Base-by-base conservation (phyloP, 371 early-diverging fungal species). In the Choanephora cucurbitarum region DNA sequence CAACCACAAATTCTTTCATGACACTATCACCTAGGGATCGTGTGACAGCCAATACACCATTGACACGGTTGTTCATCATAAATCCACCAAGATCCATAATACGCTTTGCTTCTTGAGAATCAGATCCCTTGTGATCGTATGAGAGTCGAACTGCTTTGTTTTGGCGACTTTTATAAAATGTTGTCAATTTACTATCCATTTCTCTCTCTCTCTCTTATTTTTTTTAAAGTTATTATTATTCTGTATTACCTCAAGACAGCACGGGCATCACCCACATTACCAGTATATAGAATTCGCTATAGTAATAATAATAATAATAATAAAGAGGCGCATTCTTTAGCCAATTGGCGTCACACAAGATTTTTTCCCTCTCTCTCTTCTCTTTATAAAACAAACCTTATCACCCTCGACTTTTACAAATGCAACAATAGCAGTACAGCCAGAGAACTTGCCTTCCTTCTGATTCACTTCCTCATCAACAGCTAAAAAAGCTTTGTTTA, bases 41-140 rank as follows among this genome's bases (percentile, higher is more conserved):
- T 15, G 99, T 98, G 3, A 98, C 98, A 11, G 99, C 97, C 55
- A 98, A 72, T n/a, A 97, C 91, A 23, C 98, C 99, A 70, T 98
- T 98, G n/a, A 98, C 99, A 7, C 99, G 88, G 58, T 93, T 91
- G 66, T 97, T 96, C 83, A 97, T 89, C 55, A 98, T 87, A 72
- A 95, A 96, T 15, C 99, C 99, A 34, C 98, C 98, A 14, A 91
- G 81, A 43, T 94, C 94, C 37, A 86, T 77, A 44, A 98, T 92
- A 54, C 98, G 86, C 54, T 90, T 85, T 28, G 88, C 87, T 70
- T 98, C 98, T 48, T 81, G 81, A 17, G 80, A 69, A 69, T 98
- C 98, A 15, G 90, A 88, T 22, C 98, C 98, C 73, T 98, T 98
- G 73, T 98, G 98, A 72, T 98, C 98, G 61, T 97, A 98, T 1